phyloP scores from a whole-genome alignment of 768 basidiomycete genomes.

The Roridomyces roridus region DNA sequence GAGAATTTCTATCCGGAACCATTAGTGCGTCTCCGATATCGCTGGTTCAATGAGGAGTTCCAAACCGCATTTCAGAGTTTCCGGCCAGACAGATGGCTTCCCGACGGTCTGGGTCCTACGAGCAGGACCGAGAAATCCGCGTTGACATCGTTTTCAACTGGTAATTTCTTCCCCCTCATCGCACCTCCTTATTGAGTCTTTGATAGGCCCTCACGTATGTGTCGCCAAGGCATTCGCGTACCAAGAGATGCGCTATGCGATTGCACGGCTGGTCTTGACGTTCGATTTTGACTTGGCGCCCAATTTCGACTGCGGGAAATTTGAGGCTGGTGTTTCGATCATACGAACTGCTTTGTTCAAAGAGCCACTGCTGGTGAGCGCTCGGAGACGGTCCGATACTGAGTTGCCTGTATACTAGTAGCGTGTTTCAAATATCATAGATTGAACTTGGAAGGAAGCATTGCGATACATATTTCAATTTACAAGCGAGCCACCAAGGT shows the following conservation, averaged over 20 bases:
- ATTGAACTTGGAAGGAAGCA: too few relatives aligned
- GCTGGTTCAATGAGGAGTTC: background rate
- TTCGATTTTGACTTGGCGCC: constrained; percentile 34
- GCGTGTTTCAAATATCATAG: too few relatives aligned
- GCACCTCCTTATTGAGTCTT: constrained; percentile 5
- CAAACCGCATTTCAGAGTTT: constrained; percentile 25
- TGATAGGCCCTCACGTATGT: constrained; percentile 35
- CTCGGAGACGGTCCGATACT: background rate
- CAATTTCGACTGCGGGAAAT: constrained; percentile 32
- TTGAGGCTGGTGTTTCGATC: constrained; percentile 34
- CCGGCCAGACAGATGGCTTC: constrained; percentile 39
- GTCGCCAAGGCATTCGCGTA: constrained; percentile 37
- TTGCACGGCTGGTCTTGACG: constrained; percentile 33
- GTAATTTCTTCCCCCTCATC: constrained; percentile 11
- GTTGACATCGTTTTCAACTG: constrained; percentile 34
- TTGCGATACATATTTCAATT: too few relatives aligned
- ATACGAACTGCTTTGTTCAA: constrained; percentile 35
- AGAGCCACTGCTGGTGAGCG: constrained; percentile 27
- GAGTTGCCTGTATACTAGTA: background rate
- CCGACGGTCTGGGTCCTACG: constrained; percentile 35
- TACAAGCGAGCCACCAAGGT: too few relatives aligned
- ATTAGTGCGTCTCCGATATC: constrained; percentile 8
- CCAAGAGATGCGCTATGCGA: constrained; percentile 34
- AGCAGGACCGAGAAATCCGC: constrained; percentile 31
- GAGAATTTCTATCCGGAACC: constrained; percentile 40